Conservation (phyloP, 1,284 basidiomycete species). For the Irpex sp. region DNA sequence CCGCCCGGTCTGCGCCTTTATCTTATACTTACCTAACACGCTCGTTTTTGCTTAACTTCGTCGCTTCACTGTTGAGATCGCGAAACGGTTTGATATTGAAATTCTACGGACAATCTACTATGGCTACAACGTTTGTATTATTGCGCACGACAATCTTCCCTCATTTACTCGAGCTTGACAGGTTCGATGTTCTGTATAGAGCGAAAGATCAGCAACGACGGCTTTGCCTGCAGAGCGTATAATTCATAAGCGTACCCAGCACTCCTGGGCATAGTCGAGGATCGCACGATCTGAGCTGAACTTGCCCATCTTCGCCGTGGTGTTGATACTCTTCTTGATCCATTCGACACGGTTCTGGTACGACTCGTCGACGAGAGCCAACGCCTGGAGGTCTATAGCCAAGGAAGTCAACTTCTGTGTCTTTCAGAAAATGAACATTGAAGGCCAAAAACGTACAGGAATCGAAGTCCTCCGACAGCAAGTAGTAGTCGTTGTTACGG, state of each 20-base stretch:
- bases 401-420: neutral
- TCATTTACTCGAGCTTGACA: conserved; percentile 19
- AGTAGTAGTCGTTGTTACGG: conserved; percentile 76
- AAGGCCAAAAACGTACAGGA: conserved; percentile 55
- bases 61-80: neutral
- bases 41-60: neutral
- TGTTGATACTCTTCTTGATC: conserved; percentile 88
- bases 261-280: conserved; percentile 78
- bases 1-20: neutral
- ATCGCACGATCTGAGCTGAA: conserved; percentile 92
- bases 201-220: too few relatives aligned
- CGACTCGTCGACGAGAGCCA: conserved; percentile 83
- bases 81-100: neutral
- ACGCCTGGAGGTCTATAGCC: conserved; percentile 66
- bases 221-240: too few relatives aligned
- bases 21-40: conserved; percentile 1
- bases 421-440: neutral
- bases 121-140: neutral
- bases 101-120: neutral
- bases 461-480: conserved; percentile 88
- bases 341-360: conserved; percentile 81
- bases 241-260: too few relatives aligned
- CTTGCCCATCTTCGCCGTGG: conserved; percentile 90
- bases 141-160: neutral
- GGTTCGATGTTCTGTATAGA: conserved; percentile 26